Evolutionary conservation across 345 rosid genomes (phyloP), one percentile per base, ranked within the genome.

Genomic region (Euphorbia lathyris): DNA sequence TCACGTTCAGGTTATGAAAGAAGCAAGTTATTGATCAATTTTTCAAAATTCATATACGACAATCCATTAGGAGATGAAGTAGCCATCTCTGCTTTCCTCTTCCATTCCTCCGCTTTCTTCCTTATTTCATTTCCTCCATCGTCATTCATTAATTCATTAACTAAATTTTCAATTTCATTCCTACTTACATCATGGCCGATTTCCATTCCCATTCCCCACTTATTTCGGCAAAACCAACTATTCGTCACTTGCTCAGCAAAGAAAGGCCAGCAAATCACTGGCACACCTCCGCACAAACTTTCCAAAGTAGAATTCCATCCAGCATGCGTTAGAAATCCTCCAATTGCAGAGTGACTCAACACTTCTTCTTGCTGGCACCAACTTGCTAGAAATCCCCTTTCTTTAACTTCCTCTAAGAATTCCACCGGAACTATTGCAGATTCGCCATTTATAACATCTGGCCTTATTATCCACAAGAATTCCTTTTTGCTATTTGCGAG

Each of bases 401-500:
- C 38, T 34, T 34, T 34, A 34, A 34, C 7, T 7, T 34, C 7
- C 38, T 34, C 38, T 7, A 34, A 34, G 38, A 34, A 34, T 34
- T 34, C 38, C 4, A 7, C 7, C 38, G 38, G 7, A 34, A 34
- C 7, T 34, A 34, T 34, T 34, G 38, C 38, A 34, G 38, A 34
- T 7, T 34, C 38, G 4, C 38, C 38, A 7, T 34, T 7, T 7
- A 34, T 7, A 34, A 34, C 38, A 34, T 34, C 38, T 34, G 38
- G 38, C 65, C 72, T 69, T 3, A 69, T 69, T 3, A 69, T 42
- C 72, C 72, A 69, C 57, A 69, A 30, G 47, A 69, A 69, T 6
- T 32, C 25, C 20, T 30, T 50, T 6, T 69, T 47, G 65, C 73
- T 69, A 19, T 69, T 58, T 6, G 73, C 73, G 6, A 69, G 58